Percentiles rank a stretch among this genome's conserved stretches.
Evolutionary conservation across 2,329 filamentous ascomycete species (phyloP).

Genomic region (Colletotrichum echinochloae): DNA sequence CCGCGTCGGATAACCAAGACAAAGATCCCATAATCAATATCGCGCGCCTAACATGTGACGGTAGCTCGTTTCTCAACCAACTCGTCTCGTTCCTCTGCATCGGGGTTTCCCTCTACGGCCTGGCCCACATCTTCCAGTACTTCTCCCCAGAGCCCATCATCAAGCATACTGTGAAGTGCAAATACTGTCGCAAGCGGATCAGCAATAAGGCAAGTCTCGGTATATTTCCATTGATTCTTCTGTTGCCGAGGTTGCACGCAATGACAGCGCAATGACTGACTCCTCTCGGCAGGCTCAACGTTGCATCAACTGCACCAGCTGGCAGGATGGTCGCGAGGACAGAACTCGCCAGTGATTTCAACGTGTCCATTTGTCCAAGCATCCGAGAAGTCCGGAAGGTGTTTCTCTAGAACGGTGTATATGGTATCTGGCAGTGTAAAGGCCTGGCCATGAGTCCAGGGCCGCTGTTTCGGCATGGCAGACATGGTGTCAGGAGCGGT

Average conservation of each 20-base stretch:
- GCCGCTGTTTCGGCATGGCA: neutral
- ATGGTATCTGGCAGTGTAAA: neutral
- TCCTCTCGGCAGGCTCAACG: conserved; percentile 51
- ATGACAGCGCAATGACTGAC: neutral
- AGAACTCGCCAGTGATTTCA: conserved; percentile 21
- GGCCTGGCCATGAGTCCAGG: neutral
- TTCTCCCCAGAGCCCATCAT: conserved; percentile 75
- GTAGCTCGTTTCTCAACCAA: conserved; percentile 71
- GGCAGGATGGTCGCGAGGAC: conserved; percentile 64
- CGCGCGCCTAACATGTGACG: neutral
- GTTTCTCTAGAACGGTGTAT: too few species aligned
- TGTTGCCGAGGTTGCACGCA: too few species aligned
- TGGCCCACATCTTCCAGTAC: conserved; percentile 72
- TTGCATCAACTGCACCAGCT: conserved; percentile 64
- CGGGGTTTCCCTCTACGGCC: conserved; percentile 72
- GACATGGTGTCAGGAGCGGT: neutral
- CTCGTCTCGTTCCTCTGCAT: conserved; percentile 74
- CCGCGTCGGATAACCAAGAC: too few species aligned
- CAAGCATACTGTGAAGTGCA: conserved; percentile 76
- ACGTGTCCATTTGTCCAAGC: neutral
- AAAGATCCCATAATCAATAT: too few species aligned
- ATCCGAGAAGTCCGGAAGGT: neutral
- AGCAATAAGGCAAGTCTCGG: conserved; percentile 67
- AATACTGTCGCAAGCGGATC: conserved; percentile 73
- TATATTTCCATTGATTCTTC: neutral